Evolutionary conservation across 306 rosid genomes (phyloP).

Genomic region (Ziziphus jujuba): DNA sequence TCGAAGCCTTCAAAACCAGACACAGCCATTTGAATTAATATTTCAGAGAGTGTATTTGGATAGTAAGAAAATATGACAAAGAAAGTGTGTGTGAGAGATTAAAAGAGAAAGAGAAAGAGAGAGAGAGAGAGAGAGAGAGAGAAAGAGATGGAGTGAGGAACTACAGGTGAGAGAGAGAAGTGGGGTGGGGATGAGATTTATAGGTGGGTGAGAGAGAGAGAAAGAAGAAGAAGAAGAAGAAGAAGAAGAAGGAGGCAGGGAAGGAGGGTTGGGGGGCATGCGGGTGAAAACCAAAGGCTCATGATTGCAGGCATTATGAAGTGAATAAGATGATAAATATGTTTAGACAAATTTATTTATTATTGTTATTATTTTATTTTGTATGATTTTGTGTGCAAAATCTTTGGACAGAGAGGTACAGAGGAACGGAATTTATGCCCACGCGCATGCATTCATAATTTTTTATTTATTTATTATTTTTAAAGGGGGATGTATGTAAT

Average conservation of each 20-base stretch:
- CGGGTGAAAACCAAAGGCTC: slow-evolving; percentile 95
- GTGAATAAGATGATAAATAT: slow-evolving; percentile 51
- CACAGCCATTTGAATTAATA: slow-evolving; percentile 52
- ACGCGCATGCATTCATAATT: slow-evolving; percentile 43
- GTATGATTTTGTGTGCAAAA: slow-evolving; percentile 36
- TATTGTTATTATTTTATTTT: background rate
- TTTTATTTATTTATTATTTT: background rate
- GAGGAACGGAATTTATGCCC: slow-evolving; percentile 46
- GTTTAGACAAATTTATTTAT: background rate
- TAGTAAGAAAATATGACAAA: background rate
- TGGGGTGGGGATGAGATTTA: slow-evolving; percentile 59
- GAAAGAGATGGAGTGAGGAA: slow-evolving; percentile 3
- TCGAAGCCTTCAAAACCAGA: slow-evolving; percentile 95
- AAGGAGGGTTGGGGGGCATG: slow-evolving; percentile 54
- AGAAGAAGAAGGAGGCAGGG: slow-evolving; percentile 20
- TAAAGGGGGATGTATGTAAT: background rate
- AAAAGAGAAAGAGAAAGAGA: background rate
- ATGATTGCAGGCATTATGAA: slow-evolving; percentile 94
- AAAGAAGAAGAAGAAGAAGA: slow-evolving; percentile 3
- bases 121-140: background rate
- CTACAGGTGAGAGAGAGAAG: slow-evolving; percentile 45
- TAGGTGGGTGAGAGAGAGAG: slow-evolving; percentile 53
- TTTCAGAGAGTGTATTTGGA: too few relatives aligned
- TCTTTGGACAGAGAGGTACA: slow-evolving; percentile 37
- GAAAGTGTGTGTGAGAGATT: background rate